These are phyloP conservation scores for Royoungia palumana DNA, from an alignment of 768 basidiomycete species.

Conservation along the genomic window DNA sequence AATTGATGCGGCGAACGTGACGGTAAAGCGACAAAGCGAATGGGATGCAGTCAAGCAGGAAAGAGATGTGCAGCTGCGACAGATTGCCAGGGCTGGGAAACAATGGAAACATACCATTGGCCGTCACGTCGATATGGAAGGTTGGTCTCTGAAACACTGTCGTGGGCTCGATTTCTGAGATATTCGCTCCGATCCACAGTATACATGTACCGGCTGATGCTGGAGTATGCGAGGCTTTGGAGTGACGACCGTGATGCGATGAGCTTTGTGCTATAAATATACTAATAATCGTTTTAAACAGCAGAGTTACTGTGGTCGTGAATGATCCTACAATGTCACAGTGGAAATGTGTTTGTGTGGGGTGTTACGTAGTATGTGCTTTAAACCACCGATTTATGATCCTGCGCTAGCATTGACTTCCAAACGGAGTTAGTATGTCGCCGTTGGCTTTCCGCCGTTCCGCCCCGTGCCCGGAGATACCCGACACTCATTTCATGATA, in stretches of 20 bases:
- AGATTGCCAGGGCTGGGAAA: slow-evolving; percentile 90
- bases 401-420: too few species aligned
- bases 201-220: slow-evolving; percentile 81
- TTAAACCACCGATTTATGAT: too few species aligned
- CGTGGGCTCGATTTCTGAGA: not conserved
- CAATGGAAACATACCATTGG: slow-evolving; percentile 90
- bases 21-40: slow-evolving; percentile 30
- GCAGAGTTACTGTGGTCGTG: too few species aligned
- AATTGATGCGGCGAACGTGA: slow-evolving; percentile 51
- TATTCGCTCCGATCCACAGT: slow-evolving; percentile 37
- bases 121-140: slow-evolving; percentile 88
- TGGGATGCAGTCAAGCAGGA: slow-evolving; percentile 40
- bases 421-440: too few species aligned
- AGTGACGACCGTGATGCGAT: slow-evolving; percentile 81
- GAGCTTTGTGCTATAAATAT: slow-evolving; percentile 34
- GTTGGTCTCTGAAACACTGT: slow-evolving; percentile 38
- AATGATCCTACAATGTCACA: too few species aligned
- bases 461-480: too few species aligned
- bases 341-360: too few species aligned
- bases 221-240: slow-evolving; percentile 86
- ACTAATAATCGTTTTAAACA: too few species aligned
- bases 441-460: too few species aligned
- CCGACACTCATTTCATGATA: too few species aligned
- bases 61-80: slow-evolving; percentile 67
- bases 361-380: too few species aligned